Percentiles rank a stretch among this genome's conserved stretches.
These are phyloP conservation scores for Truncatella angustata DNA, from an alignment of 2,329 filamentous ascomycete genomes.

Conservation along the genomic window DNA sequence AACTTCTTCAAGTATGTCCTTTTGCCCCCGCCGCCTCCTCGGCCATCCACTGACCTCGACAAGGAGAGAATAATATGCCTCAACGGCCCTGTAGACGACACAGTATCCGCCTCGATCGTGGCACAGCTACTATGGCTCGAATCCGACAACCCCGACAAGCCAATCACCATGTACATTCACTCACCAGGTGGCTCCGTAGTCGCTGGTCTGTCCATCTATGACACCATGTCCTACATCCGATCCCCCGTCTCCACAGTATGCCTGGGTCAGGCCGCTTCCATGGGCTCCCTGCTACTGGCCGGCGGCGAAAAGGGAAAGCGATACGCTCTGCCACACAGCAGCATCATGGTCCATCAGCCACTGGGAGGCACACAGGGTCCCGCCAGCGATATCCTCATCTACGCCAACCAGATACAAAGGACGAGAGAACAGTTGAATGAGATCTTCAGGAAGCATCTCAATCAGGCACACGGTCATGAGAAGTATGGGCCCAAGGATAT, in stretches of 20 bases:
- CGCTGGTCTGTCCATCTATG: slow-evolving; percentile 88
- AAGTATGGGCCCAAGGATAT: slow-evolving; percentile 80
- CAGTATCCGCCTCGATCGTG: slow-evolving; percentile 87
- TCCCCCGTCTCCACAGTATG: slow-evolving; percentile 93
- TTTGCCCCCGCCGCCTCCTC: slow-evolving; percentile 13
- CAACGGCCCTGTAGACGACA: slow-evolving; percentile 88
- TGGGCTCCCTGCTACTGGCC: slow-evolving; percentile 86
- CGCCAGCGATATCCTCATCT: slow-evolving; percentile 85
- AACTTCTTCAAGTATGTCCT: slow-evolving; percentile 64
- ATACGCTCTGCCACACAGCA: slow-evolving; percentile 87
- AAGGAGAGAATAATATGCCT: slow-evolving; percentile 92
- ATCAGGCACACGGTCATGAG: slow-evolving; percentile 69
- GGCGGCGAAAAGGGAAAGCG: slow-evolving; percentile 83
- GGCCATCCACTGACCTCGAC: slow-evolving; percentile 15
- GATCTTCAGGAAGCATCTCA: slow-evolving; percentile 87
- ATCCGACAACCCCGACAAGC: slow-evolving; percentile 90
- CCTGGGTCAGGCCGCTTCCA: slow-evolving; percentile 89
- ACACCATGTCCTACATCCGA: slow-evolving; percentile 97
- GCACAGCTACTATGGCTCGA: slow-evolving; percentile 97
- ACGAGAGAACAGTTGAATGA: slow-evolving; percentile 82
- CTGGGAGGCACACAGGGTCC: slow-evolving; percentile 68
- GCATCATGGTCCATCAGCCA: slow-evolving; percentile 97
- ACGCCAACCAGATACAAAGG: slow-evolving; percentile 92
- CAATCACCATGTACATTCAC: slow-evolving; percentile 98
- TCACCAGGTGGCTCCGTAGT: slow-evolving; percentile 91